These are phyloP conservation scores for Sorghum bicolor DNA, from an alignment of 176 grass and related monocot species.

Conservation along the genomic window Sorghum_bicolor_NCBIv3 NC_012876.2:58377001-58377500, in stretches of 20 bases:
- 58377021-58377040: constrained; percentile 37
- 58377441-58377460: background rate
- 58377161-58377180: constrained; percentile 93
- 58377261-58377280: background rate
- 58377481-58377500: background rate
- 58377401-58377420: background rate
- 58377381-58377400: background rate
- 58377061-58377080: constrained; percentile 41
- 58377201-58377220: background rate
- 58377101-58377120: constrained; percentile 81
- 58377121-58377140: constrained; percentile 81
- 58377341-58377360: background rate
- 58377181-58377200: constrained; percentile 15
- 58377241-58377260: background rate
- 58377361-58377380: background rate
- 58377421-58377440: background rate
- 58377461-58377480: constrained; percentile 7
- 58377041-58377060: constrained; percentile 24
- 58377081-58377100: constrained; percentile 80
- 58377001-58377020: constrained; percentile 59
- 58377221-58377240: background rate
- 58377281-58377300: background rate
- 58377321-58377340: background rate
- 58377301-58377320: background rate
- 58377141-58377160: constrained; percentile 73